Base-by-base conservation (phyloP, 768 basidiomycete genomes). In the Lactifluus volemus region DNA sequence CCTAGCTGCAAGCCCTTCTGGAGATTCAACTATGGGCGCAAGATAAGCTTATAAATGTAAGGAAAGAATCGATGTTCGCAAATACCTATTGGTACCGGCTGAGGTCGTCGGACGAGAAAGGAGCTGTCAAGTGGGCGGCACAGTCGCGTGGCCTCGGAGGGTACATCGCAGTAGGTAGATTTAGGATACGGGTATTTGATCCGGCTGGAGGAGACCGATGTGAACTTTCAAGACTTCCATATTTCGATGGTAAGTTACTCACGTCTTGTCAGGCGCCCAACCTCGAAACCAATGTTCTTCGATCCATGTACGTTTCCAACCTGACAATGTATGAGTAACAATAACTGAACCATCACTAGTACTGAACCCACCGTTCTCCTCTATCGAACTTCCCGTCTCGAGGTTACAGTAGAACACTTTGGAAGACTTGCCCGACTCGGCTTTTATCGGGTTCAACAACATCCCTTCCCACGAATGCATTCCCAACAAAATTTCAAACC, bases 291-390 rank as follows among this genome's bases (percentile, higher is more conserved):
- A 80, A 11, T 63, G 48, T 5, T 79, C 78, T 19, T 73, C 64
- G 3, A 79, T 70, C 29, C 74, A 69, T 38, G 78, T 70, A 15
- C 77, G 73, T 66, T 78, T 81, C 79, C 79, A 80, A 5, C 79
- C 79, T 80, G 51, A 21, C 17, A 21, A 29, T 11, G 9, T 15
- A 29, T 15, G 21, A 39, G 29, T 36, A n/a, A 25, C 21, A 38
- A 7, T 12, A 17, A 32, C 2, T 19, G 6, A 9, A 5, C 9
- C 19, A 5, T 34, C 32, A 19, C 30, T 4, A 34, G 3, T 38
- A 11, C 32, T 11, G 17, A 19, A 38, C 77, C 47, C 48, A 79
- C 79, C 79, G 34, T 72, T 65, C 65, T 77, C 77, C 70, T 79
- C 73, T 6, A 81, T 77, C 21, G 69, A 67, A 21, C 77, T 69